Evolutionary conservation across 1,284 basidiomycete genomes (phyloP).

Genomic region (Phaffia rhodozyma): DNA sequence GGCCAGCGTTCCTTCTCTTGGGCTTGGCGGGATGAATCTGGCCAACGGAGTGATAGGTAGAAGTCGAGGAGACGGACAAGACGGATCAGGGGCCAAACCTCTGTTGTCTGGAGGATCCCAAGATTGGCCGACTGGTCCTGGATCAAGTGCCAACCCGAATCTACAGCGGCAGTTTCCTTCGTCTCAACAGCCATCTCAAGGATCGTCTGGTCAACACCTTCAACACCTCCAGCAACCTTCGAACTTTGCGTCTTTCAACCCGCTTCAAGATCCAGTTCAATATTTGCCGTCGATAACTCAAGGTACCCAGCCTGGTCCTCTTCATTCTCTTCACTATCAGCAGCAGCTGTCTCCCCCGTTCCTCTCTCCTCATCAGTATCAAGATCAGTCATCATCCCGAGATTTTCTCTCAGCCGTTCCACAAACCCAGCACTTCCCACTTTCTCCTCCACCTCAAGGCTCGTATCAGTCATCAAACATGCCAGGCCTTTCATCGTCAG

Average conservation of each 20-base stretch:
- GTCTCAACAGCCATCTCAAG: background rate
- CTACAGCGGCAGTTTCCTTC: slow-evolving; percentile 2
- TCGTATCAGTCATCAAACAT: background rate
- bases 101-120: background rate
- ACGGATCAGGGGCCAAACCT: slow-evolving; percentile 1
- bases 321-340: background rate
- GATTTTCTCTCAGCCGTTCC: background rate
- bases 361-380: background rate
- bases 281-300: background rate
- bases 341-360: slow-evolving; percentile 1
- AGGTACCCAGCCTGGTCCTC: background rate
- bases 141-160: background rate
- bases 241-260: background rate
- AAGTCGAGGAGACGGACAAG: slow-evolving; percentile 24
- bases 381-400: background rate
- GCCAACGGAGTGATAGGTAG: slow-evolving; percentile 21
- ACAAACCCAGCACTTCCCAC: background rate
- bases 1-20: background rate
- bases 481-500: background rate
- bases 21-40: background rate
- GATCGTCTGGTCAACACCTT: background rate
- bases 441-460: slow-evolving; percentile 4
- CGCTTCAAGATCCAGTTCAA: background rate
- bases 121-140: slow-evolving; percentile 7
- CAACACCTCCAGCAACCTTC: background rate